phyloP scores from a whole-genome alignment of 2,329 filamentous ascomycete species.

The Cercospora berteroae region DNA sequence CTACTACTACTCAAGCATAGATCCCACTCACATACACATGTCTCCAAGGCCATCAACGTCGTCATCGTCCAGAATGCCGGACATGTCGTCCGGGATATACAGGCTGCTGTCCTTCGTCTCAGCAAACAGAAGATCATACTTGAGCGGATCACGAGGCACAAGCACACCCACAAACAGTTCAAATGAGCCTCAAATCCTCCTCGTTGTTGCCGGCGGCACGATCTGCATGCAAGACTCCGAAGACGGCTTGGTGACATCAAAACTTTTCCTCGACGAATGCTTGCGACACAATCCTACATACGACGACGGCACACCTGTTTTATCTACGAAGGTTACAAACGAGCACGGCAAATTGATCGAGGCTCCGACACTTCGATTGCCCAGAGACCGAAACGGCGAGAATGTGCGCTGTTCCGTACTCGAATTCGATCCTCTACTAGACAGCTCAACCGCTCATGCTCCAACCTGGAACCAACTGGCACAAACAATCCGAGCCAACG shows the following conservation, averaged over 20 bases:
- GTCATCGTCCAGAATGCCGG: constrained; percentile 7
- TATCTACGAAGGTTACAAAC: constrained; percentile 24
- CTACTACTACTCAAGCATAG: neutral
- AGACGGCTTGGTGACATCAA: constrained; percentile 71
- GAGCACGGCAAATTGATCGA: constrained; percentile 28
- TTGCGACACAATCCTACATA: constrained; percentile 81
- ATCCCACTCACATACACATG: neutral
- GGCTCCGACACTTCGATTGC: constrained; percentile 72
- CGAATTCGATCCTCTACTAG: constrained; percentile 80
- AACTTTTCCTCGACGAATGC: constrained; percentile 75
- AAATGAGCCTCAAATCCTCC: constrained; percentile 57
- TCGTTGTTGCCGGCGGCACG: constrained; percentile 84
- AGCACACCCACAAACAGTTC: constrained; percentile 8
- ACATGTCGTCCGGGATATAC: constrained; percentile 28
- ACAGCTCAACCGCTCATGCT: constrained; percentile 86
- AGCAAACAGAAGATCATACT: constrained; percentile 21
- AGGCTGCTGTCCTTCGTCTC: constrained; percentile 27
- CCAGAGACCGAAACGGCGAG: constrained; percentile 73
- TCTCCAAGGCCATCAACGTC: neutral
- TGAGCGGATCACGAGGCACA: constrained; percentile 6
- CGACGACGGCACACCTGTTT: constrained; percentile 67
- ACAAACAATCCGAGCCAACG: constrained; percentile 75
- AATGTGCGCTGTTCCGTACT: constrained; percentile 80
- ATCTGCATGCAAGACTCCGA: constrained; percentile 87
- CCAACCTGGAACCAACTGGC: constrained; percentile 85